Base-by-base conservation (phyloP, 2,329 filamentous ascomycete species). In the Diaporthe nobilis region DNA sequence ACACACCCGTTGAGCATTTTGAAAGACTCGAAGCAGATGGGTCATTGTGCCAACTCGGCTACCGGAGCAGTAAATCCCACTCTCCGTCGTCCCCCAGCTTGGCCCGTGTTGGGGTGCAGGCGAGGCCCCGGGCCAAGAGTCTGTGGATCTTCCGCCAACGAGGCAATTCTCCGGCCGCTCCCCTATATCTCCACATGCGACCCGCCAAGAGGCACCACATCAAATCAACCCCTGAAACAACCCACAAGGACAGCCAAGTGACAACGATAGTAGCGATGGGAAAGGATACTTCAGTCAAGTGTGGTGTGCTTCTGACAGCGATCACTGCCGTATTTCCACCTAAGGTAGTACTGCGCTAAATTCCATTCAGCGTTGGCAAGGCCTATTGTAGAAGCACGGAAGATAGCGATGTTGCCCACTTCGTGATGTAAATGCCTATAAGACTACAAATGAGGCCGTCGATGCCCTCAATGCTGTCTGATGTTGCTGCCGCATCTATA, bases 141-240 rank as follows among this genome's bases (percentile, higher is more conserved):
- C n/a, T 8, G 6, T 28, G 49, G 65, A 68, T 68, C 65, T 68
- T 68, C 65, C 65, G 65, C 65, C 47, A 68, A 68, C 47, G 65
- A 68, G 65, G 39, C 34, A 53, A 39, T 53, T 68, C 47, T 68
- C 65, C 65, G 65, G 15, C 22, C 13, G 34, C 47, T 53, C 3
- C 28, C 2, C 12, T 47, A 22, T 12, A 63, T 65, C 60, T 65
- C 60, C 39, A 65, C 60, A 65, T 65, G 60, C 60, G 17, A 65
- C 60, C 60, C 53, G 65, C 65, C 65, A 68, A 68, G 65, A 68
- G 47, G 8, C 6, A 53, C 65, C 34, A 53, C 47, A 37, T 37
- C 65, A 68, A 17, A 53, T 37, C 13, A 53, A 53, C 22, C 65
- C 65, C 22, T 53, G 47, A 42, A 68, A 53, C n/a, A 53, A 68